These are phyloP conservation scores for Phytophthora tentaculata DNA, from an alignment of 352 stramenopile genomes.

Conservation along the genomic window DNA sequence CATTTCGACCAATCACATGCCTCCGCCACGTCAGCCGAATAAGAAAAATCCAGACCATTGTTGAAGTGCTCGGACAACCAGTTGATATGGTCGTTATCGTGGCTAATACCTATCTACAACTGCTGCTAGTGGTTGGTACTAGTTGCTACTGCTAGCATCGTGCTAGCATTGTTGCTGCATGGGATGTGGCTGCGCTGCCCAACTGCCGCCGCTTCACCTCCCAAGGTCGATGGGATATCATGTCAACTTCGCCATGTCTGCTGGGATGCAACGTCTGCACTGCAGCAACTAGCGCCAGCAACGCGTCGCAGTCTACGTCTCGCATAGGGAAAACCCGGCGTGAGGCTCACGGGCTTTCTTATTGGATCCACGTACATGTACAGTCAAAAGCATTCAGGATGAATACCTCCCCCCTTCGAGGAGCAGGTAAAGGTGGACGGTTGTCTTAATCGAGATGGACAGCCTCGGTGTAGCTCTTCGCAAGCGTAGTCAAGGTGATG, in stretches of 20 bases:
- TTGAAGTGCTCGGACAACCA: constrained; percentile 24
- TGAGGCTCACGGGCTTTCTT: too few relatives aligned
- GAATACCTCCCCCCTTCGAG: constrained; percentile 6
- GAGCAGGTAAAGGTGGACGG: constrained; percentile 8
- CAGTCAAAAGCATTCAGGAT: not conserved
- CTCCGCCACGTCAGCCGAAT: constrained; percentile 38
- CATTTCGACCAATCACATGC: constrained; percentile 25
- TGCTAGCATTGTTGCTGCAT: not conserved
- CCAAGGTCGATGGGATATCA: constrained; percentile 25
- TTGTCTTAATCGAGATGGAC: too few relatives aligned
- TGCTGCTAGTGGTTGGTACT: too few relatives aligned
- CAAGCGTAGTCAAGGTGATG: too few relatives aligned
- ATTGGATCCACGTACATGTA: too few relatives aligned
- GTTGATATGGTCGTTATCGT: not conserved
- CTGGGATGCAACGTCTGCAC: not conserved
- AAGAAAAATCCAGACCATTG: constrained; percentile 36
- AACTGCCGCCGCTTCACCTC: constrained; percentile 1
- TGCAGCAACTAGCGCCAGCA: constrained; percentile 1
- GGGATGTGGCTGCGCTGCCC: not conserved
- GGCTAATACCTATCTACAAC: too few relatives aligned
- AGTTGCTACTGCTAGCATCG: not conserved
- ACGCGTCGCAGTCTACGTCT: not conserved
- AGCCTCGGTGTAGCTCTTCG: not conserved
- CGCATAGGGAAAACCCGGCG: not conserved
- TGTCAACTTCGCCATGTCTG: constrained; percentile 25